phyloP scores from a whole-genome alignment of 805 yeast genomes.

The Cyberlindnera amylophila region DNA sequence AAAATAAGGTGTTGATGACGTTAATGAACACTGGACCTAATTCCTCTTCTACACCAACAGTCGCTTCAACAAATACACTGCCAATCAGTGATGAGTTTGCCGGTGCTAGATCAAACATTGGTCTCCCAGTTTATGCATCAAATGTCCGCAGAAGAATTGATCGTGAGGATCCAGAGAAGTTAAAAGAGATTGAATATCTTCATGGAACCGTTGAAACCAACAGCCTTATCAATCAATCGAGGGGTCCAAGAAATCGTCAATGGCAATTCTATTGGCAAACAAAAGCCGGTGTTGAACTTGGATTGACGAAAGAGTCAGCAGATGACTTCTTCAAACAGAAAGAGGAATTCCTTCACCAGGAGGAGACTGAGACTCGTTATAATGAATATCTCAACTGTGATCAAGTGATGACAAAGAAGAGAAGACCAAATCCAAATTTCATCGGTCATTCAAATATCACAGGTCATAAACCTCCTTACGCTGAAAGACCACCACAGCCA shows the following conservation, averaged over 20 bases:
- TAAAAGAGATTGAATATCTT: conserved; percentile 44
- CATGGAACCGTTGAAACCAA: conserved; percentile 48
- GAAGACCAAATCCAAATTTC: conserved; percentile 47
- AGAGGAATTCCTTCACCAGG: conserved; percentile 30
- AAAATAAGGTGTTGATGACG: conserved; percentile 16
- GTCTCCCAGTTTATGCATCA: conserved; percentile 40
- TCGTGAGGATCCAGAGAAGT: conserved; percentile 31
- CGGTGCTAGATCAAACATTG: conserved; percentile 32
- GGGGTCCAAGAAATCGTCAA: conserved; percentile 40
- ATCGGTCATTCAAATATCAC: conserved; percentile 42
- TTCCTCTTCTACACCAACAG: conserved; percentile 5
- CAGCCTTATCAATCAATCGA: conserved; percentile 38
- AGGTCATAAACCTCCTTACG: conserved; percentile 43
- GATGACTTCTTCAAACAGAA: conserved; percentile 27
- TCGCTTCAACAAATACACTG: conserved; percentile 10
- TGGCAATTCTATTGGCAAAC: conserved; percentile 48
- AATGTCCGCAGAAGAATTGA: conserved; percentile 28
- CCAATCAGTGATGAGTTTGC: conserved; percentile 17
- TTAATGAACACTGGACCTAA: conserved; percentile 9
- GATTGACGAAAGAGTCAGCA: conserved; percentile 26
- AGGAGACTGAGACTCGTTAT: conserved; percentile 29
- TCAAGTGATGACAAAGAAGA: conserved; percentile 40
- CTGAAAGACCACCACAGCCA: conserved; percentile 17
- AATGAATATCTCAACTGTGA: conserved; percentile 39
- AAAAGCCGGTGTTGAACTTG: conserved; percentile 38